Conservation (phyloP, 179 eudicot species). For the Vitellaria paradoxa region DNA sequence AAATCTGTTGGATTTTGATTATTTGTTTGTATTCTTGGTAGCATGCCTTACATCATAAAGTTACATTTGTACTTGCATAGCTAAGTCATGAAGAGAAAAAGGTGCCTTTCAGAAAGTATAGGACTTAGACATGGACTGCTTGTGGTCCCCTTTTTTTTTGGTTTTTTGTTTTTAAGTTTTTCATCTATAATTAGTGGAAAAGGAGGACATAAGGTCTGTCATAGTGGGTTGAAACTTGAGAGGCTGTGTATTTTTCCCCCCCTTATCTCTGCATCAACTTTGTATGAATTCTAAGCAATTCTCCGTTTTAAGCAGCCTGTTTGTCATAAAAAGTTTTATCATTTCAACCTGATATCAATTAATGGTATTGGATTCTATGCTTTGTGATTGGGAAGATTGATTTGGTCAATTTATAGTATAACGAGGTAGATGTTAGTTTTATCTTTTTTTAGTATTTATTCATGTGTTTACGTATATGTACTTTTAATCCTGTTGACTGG, state of each 20-base stretch:
- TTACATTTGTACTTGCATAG: neutral
- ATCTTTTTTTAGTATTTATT: neutral
- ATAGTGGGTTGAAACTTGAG: neutral
- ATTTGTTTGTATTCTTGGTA: neutral
- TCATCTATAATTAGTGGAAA: neutral
- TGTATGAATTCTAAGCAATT: too few relatives aligned
- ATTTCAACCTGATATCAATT: neutral
- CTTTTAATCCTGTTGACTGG: conserved; percentile 1
- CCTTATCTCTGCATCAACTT: too few relatives aligned
- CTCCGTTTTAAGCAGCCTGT: too few relatives aligned
- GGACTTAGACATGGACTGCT: neutral
- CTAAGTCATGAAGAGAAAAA: neutral
- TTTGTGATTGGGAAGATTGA: neutral
- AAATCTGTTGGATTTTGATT: neutral
- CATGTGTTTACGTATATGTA: neutral
- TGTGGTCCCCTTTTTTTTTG: neutral
- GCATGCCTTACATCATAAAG: neutral
- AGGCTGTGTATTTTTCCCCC: neutral
- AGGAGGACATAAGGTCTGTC: neutral
- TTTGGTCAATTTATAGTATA: neutral
- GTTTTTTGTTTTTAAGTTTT: neutral
- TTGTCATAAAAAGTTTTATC: neutral
- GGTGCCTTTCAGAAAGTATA: neutral
- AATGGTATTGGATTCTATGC: neutral
- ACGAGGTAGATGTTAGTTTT: neutral